Evolutionary conservation across 371 early-diverging fungal genomes (phyloP).

Genomic region (Mortierella sp.): DNA sequence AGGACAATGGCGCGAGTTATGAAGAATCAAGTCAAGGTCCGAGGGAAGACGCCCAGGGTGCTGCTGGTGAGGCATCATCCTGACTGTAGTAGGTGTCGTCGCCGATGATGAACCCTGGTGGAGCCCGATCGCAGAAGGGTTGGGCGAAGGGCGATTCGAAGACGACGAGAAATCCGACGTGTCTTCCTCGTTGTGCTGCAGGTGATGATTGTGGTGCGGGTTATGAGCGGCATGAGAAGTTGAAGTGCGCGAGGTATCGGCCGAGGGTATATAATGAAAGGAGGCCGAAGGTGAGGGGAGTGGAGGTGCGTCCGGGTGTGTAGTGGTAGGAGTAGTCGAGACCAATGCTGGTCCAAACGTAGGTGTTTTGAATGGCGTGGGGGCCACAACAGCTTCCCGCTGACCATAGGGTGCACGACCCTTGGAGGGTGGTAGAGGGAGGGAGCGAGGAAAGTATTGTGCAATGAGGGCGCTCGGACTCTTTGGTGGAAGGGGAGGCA

Average conservation of each 20-base stretch:
- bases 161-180: neutral
- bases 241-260: constrained; percentile 20
- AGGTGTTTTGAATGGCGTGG: constrained; percentile 40
- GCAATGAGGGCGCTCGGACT: constrained; percentile 44
- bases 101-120: neutral
- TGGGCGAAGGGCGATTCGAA: constrained; percentile 23
- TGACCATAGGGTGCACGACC: neutral
- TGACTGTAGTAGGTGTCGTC: neutral
- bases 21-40: neutral
- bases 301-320: constrained; percentile 1
- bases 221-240: constrained; percentile 2
- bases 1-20: constrained; percentile 4
- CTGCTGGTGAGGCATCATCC: neutral
- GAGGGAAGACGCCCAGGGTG: constrained; percentile 4
- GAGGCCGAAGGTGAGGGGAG: constrained; percentile 35
- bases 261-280: constrained; percentile 30
- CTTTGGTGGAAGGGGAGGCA: constrained; percentile 41
- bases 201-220: neutral
- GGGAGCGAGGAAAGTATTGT: constrained; percentile 45
- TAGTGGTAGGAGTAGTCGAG: neutral
- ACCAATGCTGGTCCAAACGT: constrained; percentile 42
- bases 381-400: constrained; percentile 14
- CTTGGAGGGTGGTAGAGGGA: constrained; percentile 37
- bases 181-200: constrained; percentile 2
- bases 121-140: constrained; percentile 14